These are phyloP conservation scores for Boletus sp. DNA, from an alignment of 768 basidiomycete species.

Conservation along the genomic window DNA sequence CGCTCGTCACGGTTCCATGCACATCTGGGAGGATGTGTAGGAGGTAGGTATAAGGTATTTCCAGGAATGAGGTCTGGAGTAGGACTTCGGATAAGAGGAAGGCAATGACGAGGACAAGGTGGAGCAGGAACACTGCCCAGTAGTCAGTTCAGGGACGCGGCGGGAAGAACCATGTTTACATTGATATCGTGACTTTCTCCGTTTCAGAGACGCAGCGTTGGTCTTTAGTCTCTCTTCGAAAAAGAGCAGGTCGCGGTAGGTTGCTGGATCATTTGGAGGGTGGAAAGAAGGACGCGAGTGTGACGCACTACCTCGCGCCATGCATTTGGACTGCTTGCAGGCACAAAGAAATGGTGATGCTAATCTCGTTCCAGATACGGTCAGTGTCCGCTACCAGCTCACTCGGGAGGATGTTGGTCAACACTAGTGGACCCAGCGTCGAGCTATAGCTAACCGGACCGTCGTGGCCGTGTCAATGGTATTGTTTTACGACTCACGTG, in stretches of 20 bases:
- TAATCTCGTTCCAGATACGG: not conserved
- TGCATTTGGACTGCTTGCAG: conserved; percentile 10
- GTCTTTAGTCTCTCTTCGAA: conserved; percentile 98
- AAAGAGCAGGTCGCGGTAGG: conserved; percentile 83
- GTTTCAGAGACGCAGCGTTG: conserved; percentile 78
- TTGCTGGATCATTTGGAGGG: conserved; percentile 73
- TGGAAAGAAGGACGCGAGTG: conserved; percentile 40
- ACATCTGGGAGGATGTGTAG: conserved; percentile 53
- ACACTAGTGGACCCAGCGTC: not conserved
- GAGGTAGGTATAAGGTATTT: conserved; percentile 55
- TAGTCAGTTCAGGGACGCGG: conserved; percentile 19
- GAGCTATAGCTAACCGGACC: conserved; percentile 3
- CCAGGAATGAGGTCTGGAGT: conserved; percentile 63
- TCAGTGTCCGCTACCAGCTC: not conserved
- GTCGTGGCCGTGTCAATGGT: not conserved
- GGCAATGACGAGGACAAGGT: conserved; percentile 63
- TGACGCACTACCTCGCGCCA: conserved; percentile 23
- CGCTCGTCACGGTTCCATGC: conserved; percentile 39
- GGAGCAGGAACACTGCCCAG: conserved; percentile 66
- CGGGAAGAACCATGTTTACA: conserved; percentile 43
- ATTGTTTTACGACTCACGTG: conserved; percentile 23
- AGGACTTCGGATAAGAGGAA: conserved; percentile 78
- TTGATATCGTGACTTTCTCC: conserved; percentile 81
- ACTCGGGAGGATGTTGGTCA: not conserved
- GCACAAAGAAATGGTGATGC: not conserved